Evolutionary conservation across 805 yeast species (phyloP).

Genomic region (Starmerella vaccinii): DNA sequence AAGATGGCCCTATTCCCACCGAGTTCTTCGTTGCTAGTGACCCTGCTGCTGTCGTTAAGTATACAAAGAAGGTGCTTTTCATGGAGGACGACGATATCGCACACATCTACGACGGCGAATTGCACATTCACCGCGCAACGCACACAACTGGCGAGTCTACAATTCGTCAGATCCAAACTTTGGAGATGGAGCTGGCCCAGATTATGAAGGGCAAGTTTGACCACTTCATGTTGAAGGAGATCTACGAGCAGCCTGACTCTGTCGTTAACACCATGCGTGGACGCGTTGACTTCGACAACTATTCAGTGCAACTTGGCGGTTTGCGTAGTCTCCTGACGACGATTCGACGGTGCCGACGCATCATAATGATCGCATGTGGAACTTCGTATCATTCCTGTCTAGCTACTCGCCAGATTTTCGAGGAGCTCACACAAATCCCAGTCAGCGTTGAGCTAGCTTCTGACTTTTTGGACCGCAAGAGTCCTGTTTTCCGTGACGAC

Average conservation of each 20-base stretch:
- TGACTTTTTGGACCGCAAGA: constrained; percentile 62
- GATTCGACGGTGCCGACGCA: constrained; percentile 86
- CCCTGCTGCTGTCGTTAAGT: constrained; percentile 92
- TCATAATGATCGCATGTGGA: constrained; percentile 98
- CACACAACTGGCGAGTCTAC: constrained; percentile 75
- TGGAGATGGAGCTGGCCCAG: constrained; percentile 93
- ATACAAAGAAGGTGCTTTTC: constrained; percentile 92
- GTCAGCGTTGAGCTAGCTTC: constrained; percentile 30
- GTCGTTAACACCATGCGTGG: constrained; percentile 99
- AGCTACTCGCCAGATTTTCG: constrained; percentile 93
- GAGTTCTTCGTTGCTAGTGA: constrained; percentile 95
- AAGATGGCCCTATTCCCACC: constrained; percentile 89
- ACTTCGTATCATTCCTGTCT: constrained; percentile 97
- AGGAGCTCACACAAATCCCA: constrained; percentile 71
- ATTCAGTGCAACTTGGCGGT: constrained; percentile 77
- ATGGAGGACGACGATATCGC: constrained; percentile 98
- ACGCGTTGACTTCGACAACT: constrained; percentile 82
- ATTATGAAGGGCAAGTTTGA: constrained; percentile 95
- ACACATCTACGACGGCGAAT: constrained; percentile 94
- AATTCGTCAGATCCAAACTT: constrained; percentile 88
- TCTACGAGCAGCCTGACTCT: constrained; percentile 96
- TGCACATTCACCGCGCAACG: constrained; percentile 94
- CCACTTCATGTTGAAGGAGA: constrained; percentile 98
- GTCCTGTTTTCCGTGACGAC: constrained; percentile 98
- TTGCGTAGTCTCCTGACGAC: constrained; percentile 72